Conservation (phyloP, 306 rosid species). For the Glycyrrhiza uralensis region DNA sequence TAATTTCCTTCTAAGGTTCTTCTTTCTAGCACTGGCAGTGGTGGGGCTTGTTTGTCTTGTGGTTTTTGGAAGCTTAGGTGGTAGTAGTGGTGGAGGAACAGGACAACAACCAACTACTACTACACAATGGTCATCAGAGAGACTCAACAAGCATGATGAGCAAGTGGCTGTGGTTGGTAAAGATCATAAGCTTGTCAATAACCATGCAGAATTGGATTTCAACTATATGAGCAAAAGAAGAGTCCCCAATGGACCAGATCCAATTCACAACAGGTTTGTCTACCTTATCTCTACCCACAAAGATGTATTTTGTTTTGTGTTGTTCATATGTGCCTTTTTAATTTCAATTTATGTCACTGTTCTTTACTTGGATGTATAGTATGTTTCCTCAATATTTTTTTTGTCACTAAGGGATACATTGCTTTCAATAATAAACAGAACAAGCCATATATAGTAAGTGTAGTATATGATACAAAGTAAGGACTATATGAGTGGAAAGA, state of each 20-base stretch:
- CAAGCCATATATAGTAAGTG: neutral
- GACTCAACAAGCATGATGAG: conserved; percentile 13
- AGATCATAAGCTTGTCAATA: conserved; percentile 36
- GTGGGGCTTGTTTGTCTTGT: conserved; percentile 55
- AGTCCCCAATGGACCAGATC: conserved; percentile 96
- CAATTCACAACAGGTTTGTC: conserved; percentile 90
- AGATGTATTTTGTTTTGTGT: neutral
- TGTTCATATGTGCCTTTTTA: neutral
- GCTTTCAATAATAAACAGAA: neutral
- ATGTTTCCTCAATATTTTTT: neutral
- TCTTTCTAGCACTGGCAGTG: conserved; percentile 42
- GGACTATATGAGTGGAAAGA: neutral
- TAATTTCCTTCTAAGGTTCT: conserved; percentile 36
- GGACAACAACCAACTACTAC: conserved; percentile 8
- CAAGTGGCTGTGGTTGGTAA: conserved; percentile 19
- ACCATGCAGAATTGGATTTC: conserved; percentile 53
- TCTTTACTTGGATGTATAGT: neutral
- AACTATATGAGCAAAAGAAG: conserved; percentile 79
- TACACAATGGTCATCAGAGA: conserved; percentile 20
- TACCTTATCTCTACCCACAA: neutral
- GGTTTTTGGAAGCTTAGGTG: conserved; percentile 38
- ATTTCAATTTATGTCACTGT: conserved; percentile 5
- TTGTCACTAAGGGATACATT: neutral
- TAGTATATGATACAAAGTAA: neutral
- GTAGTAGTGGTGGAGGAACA: conserved; percentile 30